Evolutionary conservation across 2,329 filamentous ascomycete genomes (phyloP).

Genomic region (Aspergillus sp.): DNA sequence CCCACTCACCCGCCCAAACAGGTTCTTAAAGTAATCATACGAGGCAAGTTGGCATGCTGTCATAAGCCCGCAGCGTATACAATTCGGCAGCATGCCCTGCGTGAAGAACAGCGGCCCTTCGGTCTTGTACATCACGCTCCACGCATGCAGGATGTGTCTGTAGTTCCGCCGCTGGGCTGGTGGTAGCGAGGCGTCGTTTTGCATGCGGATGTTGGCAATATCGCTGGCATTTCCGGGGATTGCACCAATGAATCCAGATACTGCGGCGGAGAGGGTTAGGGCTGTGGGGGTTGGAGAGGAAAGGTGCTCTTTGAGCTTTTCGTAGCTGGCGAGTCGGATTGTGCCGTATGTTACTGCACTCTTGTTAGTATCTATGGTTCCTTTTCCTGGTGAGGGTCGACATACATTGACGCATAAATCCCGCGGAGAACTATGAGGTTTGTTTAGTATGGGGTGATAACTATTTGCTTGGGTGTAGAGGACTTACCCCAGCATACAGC

Average conservation of each 20-base stretch:
- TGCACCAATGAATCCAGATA: conserved; percentile 23
- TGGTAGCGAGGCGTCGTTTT: conserved; percentile 24
- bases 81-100: conserved; percentile 68
- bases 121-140: conserved; percentile 22
- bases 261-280: conserved; percentile 17
- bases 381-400: background rate
- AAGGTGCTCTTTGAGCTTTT: conserved; percentile 20
- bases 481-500: conserved; percentile 23
- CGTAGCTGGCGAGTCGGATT: conserved; percentile 26
- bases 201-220: conserved; percentile 28
- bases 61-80: conserved; percentile 79
- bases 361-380: background rate
- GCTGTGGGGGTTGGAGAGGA: conserved; percentile 9
- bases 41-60: conserved; percentile 80
- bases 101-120: conserved; percentile 22
- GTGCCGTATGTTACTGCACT: conserved; percentile 26
- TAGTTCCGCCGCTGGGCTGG: conserved; percentile 21
- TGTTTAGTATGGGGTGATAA: too few species aligned
- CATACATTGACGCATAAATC: conserved; percentile 23
- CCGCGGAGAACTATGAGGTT: conserved; percentile 20
- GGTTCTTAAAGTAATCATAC: conserved; percentile 77
- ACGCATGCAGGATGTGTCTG: conserved; percentile 24
- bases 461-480: background rate
- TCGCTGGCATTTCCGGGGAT: conserved; percentile 26
- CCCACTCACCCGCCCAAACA: conserved; percentile 65